phyloP scores from a whole-genome alignment of 148 eudicot genomes.

The Rhododendron vialii region DNA sequence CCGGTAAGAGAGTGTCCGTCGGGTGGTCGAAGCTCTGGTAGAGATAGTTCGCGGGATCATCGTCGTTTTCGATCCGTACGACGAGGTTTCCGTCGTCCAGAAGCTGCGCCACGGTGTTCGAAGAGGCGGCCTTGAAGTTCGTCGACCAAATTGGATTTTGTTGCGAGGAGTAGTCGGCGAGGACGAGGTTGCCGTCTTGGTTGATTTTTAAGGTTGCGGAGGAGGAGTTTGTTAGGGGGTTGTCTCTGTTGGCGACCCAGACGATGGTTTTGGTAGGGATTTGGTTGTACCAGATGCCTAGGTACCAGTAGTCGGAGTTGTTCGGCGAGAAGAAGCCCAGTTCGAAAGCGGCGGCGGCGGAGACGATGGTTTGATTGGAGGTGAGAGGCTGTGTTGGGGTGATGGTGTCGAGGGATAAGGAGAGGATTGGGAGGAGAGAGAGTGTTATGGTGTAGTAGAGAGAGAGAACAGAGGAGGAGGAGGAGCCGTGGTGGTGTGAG shows the following conservation, averaged over 20 bases:
- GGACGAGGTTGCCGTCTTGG: slow-evolving; percentile 21
- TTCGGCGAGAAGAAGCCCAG: slow-evolving; percentile 33
- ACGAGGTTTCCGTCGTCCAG: slow-evolving; percentile 56
- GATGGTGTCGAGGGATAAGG: slow-evolving; percentile 25
- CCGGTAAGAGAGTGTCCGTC: slow-evolving; percentile 51
- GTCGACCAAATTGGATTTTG: not conserved
- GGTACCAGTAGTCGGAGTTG: slow-evolving; percentile 19
- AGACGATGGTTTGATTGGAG: slow-evolving; percentile 26
- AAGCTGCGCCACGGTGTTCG: slow-evolving; percentile 34
- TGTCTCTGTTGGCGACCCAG: slow-evolving; percentile 50
- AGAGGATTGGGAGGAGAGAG: slow-evolving; percentile 13
- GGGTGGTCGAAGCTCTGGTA: slow-evolving; percentile 77
- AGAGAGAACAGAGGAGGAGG: not conserved
- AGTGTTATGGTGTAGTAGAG: not conserved
- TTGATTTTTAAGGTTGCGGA: slow-evolving; percentile 26
- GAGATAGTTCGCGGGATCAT: slow-evolving; percentile 16
- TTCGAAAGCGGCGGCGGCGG: slow-evolving; percentile 21
- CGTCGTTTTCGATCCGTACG: slow-evolving; percentile 20
- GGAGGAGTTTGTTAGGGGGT: slow-evolving; percentile 28
- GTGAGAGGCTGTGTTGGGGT: slow-evolving; percentile 24
- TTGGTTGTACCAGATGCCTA: slow-evolving; percentile 48
- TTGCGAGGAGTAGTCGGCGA: not conserved
- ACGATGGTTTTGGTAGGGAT: slow-evolving; percentile 19
- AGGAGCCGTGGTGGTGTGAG: not conserved
- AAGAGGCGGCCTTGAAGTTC: not conserved